A percentile compares a stretch with the other conserved stretches of the same genome.
Conservation (phyloP, 1,284 basidiomycete genomes). For the Takashimella tepidaria region DNA sequence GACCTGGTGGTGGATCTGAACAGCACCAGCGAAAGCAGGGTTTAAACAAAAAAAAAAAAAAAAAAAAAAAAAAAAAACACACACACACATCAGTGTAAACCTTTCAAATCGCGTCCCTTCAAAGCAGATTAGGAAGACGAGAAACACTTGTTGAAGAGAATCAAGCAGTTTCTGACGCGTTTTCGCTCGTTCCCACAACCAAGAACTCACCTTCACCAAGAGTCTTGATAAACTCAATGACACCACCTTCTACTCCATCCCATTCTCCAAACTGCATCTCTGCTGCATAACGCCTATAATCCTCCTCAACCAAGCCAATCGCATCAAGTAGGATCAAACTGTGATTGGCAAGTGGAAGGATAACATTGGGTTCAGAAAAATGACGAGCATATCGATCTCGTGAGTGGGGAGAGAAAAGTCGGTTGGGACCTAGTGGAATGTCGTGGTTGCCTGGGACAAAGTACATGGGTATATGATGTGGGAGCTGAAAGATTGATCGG, state of each 20-base stretch:
- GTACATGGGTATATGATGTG: slow-evolving; percentile 51
- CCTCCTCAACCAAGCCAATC: slow-evolving; percentile 68
- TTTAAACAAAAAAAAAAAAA: too few species aligned
- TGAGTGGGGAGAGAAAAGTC: slow-evolving; percentile 56
- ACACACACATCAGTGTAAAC: too few species aligned
- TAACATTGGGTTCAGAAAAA: slow-evolving; percentile 40
- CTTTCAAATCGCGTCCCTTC: too few species aligned
- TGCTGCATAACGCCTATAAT: slow-evolving; percentile 60
- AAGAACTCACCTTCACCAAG: slow-evolving; percentile 52
- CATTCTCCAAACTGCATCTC: slow-evolving; percentile 55
- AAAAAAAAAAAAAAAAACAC: too few species aligned
- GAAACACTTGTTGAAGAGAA: too few species aligned
- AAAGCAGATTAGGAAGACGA: too few species aligned
- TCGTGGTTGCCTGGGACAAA: slow-evolving; percentile 85
- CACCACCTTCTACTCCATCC: slow-evolving; percentile 56
- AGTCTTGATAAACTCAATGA: slow-evolving; percentile 65
- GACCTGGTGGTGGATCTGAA: slow-evolving; percentile 46
- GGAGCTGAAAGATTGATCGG: slow-evolving; percentile 57
- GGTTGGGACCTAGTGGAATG: slow-evolving; percentile 61
- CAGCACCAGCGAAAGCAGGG: too few species aligned
- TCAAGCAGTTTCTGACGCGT: too few species aligned
- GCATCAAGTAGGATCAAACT: slow-evolving; percentile 69
- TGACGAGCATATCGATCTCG: slow-evolving; percentile 60
- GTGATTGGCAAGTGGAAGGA: slow-evolving; percentile 58
- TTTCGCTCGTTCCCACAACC: background rate